A percentile compares a stretch with the other conserved stretches of the same genome.
Evolutionary conservation across 371 early-diverging fungal genomes (phyloP).

Genomic region (Batkoa obscura): DNA sequence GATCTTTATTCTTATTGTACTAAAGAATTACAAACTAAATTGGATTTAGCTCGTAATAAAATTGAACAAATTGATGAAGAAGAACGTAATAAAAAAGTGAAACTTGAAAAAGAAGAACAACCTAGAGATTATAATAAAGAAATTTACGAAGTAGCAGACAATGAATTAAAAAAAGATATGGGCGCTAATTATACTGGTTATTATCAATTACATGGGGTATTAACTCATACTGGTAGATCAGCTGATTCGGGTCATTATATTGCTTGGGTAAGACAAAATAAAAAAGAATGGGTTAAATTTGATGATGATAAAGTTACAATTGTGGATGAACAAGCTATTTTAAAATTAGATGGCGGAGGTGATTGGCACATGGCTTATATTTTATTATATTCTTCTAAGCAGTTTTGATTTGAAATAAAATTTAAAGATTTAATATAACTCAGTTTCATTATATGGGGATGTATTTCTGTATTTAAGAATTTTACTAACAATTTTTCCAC

Average conservation of each 20-base stretch:
- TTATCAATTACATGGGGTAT: slow-evolving; percentile 66
- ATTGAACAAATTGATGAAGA: slow-evolving; percentile 56
- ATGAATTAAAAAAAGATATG: slow-evolving; percentile 46
- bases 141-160: slow-evolving; percentile 13
- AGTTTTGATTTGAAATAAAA: no score
- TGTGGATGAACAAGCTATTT: slow-evolving; percentile 66
- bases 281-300: slow-evolving; percentile 69
- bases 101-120: slow-evolving; percentile 11
- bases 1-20: slow-evolving; percentile 76
- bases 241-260: slow-evolving; percentile 84
- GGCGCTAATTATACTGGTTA: slow-evolving; percentile 64
- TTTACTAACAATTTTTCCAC: no score
- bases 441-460: no score
- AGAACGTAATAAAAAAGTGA: slow-evolving; percentile 14
- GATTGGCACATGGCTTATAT: slow-evolving; percentile 77
- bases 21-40: slow-evolving; percentile 56
- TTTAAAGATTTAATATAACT: no score
- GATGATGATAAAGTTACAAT: slow-evolving; percentile 89
- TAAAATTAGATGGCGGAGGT: slow-evolving; percentile 75
- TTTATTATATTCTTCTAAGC: slow-evolving; percentile 42
- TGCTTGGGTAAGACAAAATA: slow-evolving; percentile 62
- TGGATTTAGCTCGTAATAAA: slow-evolving; percentile 46
- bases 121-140: slow-evolving; percentile 17
- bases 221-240: slow-evolving; percentile 71
- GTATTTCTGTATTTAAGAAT: no score